Evolutionary conservation across 148 eudicot genomes (phyloP).

Genomic region (Rhododendron molle): DNA sequence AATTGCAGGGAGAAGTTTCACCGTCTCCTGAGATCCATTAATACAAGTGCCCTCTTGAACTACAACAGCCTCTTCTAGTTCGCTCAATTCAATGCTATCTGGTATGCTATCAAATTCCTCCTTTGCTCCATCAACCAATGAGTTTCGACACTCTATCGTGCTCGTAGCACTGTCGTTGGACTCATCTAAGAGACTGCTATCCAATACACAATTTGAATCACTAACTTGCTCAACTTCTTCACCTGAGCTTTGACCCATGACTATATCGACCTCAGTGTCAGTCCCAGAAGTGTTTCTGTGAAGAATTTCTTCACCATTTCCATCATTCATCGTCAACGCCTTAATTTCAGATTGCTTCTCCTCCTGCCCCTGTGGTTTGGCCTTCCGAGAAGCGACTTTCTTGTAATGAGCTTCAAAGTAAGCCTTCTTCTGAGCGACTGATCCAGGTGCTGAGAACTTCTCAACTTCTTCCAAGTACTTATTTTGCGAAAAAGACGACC

Average conservation of each 20-base stretch:
- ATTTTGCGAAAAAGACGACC: slow-evolving; percentile 88
- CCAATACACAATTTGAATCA: background rate
- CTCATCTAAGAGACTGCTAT: slow-evolving; percentile 16
- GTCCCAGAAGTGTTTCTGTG: slow-evolving; percentile 4
- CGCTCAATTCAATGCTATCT: slow-evolving; percentile 17
- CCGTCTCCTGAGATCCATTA: slow-evolving; percentile 20
- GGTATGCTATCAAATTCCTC: slow-evolving; percentile 22
- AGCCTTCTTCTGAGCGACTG: slow-evolving; percentile 94
- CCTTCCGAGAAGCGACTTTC: slow-evolving; percentile 72
- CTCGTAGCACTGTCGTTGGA: slow-evolving; percentile 16
- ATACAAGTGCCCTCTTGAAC: slow-evolving; percentile 32
- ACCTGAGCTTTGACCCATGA: background rate
- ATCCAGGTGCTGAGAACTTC: slow-evolving; percentile 85
- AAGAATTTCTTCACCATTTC: slow-evolving; percentile 13
- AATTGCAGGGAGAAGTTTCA: slow-evolving; percentile 24
- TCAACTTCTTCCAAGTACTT: slow-evolving; percentile 93
- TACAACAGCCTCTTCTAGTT: slow-evolving; percentile 24
- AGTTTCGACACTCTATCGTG: slow-evolving; percentile 19
- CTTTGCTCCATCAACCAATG: slow-evolving; percentile 18
- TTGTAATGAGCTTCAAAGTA: slow-evolving; percentile 97
- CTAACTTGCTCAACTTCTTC: slow-evolving; percentile 16
- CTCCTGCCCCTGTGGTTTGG: slow-evolving; percentile 51
- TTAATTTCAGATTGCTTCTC: slow-evolving; percentile 35
- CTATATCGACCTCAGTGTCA: background rate
- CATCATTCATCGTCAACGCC: slow-evolving; percentile 18